phyloP scores from a whole-genome alignment of 805 yeast species.

The Ogataea saltuana region DNA sequence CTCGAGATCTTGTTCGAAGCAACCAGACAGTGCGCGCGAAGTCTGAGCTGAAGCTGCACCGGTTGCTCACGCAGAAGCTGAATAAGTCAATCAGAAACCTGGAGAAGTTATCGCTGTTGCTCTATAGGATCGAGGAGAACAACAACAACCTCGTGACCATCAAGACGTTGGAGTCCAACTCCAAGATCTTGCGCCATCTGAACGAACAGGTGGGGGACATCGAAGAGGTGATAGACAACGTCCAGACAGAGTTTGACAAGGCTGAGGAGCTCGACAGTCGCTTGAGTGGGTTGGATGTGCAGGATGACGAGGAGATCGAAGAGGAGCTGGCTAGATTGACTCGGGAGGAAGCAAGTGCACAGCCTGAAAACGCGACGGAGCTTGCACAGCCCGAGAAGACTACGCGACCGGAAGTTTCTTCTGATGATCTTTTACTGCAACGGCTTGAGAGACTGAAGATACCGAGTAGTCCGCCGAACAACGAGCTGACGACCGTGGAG shows the following conservation, averaged over 20 bases:
- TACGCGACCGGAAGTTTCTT: no score
- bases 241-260: conserved; percentile 21
- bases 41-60: conserved; percentile 27
- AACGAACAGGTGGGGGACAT: conserved; percentile 26
- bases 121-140: conserved; percentile 32
- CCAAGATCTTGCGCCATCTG: conserved; percentile 26
- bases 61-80: conserved; percentile 25
- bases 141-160: conserved; percentile 25
- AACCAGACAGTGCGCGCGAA: conserved; percentile 26
- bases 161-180: conserved; percentile 28
- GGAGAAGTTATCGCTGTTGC: conserved; percentile 27
- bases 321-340: conserved; percentile 21
- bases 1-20: conserved; percentile 17
- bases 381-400: conserved; percentile 8
- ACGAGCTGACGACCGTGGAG: conserved; percentile 2
- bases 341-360: neutral
- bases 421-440: no score
- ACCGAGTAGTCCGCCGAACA: no score
- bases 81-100: conserved; percentile 18
- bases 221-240: conserved; percentile 24
- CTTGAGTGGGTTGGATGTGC: conserved; percentile 12
- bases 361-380: conserved; percentile 13
- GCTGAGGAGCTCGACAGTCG: conserved; percentile 21
- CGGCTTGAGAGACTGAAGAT: no score
- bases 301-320: conserved; percentile 27